Conservation (phyloP, 2,329 filamentous ascomycete species). For the Nannizzia gypsea region DNA sequence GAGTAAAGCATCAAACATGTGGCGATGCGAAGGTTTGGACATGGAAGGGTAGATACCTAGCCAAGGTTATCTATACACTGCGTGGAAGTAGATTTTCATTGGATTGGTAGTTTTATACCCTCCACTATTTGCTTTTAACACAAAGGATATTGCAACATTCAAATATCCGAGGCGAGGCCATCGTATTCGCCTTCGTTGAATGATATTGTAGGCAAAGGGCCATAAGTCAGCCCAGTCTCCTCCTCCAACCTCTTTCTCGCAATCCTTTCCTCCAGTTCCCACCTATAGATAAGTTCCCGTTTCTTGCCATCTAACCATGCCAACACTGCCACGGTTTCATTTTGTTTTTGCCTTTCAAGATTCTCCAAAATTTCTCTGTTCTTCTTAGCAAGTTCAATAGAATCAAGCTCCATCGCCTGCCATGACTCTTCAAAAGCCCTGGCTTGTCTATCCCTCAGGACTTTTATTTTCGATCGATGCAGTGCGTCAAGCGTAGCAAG, state of each 20-base stretch:
- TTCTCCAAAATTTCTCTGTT: constrained; percentile 24
- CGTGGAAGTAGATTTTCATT: too few species aligned
- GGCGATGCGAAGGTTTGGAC: neutral
- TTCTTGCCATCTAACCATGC: constrained; percentile 27
- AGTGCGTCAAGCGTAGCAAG: constrained; percentile 34
- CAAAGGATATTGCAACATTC: neutral
- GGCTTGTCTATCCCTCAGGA: constrained; percentile 37
- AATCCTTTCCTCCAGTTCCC: constrained; percentile 35
- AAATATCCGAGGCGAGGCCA: neutral
- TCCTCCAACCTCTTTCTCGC: constrained; percentile 29
- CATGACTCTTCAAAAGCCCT: constrained; percentile 30
- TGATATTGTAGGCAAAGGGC: constrained; percentile 28
- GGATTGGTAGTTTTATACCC: too few species aligned
- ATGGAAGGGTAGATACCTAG: neutral
- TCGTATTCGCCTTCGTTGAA: constrained; percentile 17
- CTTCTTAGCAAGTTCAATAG: constrained; percentile 25
- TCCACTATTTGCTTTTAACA: neutral
- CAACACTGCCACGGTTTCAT: constrained; percentile 23
- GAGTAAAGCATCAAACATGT: neutral
- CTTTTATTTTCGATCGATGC: constrained; percentile 36
- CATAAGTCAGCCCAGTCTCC: constrained; percentile 26
- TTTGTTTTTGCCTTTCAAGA: constrained; percentile 26
- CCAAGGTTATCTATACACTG: neutral
- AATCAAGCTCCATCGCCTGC: constrained; percentile 29
- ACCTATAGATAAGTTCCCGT: constrained; percentile 25